Percentiles rank a stretch among this genome's conserved stretches.
These are phyloP conservation scores for Neurospora sp. DNA, from an alignment of 495 filamentous ascomycete genomes.

Conservation along the genomic window DNA sequence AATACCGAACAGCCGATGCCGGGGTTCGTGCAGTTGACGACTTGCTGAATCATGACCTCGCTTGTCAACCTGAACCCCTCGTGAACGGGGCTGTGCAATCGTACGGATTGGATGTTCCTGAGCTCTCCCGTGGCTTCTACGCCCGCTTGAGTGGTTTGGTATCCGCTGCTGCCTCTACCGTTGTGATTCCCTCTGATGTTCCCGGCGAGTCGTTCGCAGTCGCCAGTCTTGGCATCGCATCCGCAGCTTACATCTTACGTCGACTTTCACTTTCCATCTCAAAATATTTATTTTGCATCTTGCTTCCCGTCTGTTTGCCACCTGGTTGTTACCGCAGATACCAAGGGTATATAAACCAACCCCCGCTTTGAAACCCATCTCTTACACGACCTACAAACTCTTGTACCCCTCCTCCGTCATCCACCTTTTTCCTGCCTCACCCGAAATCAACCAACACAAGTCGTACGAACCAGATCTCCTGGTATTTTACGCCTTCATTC, in stretches of 20 bases:
- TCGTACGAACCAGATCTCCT: constrained; percentile 1
- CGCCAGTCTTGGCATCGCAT: neutral
- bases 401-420: neutral
- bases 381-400: constrained; percentile 1
- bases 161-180: neutral
- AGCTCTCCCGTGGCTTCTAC: neutral
- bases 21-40: neutral
- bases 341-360: neutral
- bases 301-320: neutral
- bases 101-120: neutral
- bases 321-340: neutral
- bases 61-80: neutral
- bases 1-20: neutral
- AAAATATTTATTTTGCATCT: neutral
- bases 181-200: neutral
- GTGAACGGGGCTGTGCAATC: constrained; percentile 2
- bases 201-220: neutral
- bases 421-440: neutral
- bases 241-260: neutral
- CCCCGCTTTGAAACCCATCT: constrained; percentile 10
- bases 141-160: neutral
- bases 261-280: neutral
- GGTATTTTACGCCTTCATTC: neutral
- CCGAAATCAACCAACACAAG: neutral
- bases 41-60: neutral